phyloP scores from a whole-genome alignment of 2,329 filamentous ascomycete species.

The Monilinia laxa region DNA sequence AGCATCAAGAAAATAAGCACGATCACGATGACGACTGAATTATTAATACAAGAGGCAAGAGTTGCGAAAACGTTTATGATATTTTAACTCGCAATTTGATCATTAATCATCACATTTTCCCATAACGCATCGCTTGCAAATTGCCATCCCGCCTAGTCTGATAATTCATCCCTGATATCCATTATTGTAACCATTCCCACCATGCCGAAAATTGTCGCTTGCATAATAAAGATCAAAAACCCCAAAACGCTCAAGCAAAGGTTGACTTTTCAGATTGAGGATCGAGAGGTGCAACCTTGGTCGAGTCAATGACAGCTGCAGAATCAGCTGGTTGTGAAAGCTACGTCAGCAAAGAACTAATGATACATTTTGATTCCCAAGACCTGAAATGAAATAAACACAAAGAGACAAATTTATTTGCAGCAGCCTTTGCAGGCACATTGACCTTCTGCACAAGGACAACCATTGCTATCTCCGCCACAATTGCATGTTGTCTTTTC shows the following conservation, averaged over 20 bases:
- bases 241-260: slow-evolving; percentile 28
- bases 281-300: slow-evolving; percentile 37
- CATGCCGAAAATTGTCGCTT: not conserved
- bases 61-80: not conserved
- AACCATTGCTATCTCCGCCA: slow-evolving; percentile 41
- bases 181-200: slow-evolving; percentile 12
- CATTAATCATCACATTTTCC: slow-evolving; percentile 6
- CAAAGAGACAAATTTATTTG: slow-evolving; percentile 27
- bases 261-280: slow-evolving; percentile 32
- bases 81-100: not conserved
- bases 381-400: slow-evolving; percentile 23
- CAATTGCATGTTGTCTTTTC: slow-evolving; percentile 44
- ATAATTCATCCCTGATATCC: slow-evolving; percentile 22
- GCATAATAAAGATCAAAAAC: slow-evolving; percentile 17
- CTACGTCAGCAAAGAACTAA: slow-evolving; percentile 33
- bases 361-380: slow-evolving; percentile 25
- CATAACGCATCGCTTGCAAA: slow-evolving; percentile 15
- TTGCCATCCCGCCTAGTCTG: slow-evolving; percentile 4
- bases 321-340: slow-evolving; percentile 30
- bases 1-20: not conserved
- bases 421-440: slow-evolving; percentile 40
- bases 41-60: not conserved
- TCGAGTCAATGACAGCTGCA: slow-evolving; percentile 32
- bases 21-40: not conserved
- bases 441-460: slow-evolving; percentile 37